phyloP scores from a whole-genome alignment of 2,329 filamentous ascomycete genomes.

The Nigrospora oryzae region DNA sequence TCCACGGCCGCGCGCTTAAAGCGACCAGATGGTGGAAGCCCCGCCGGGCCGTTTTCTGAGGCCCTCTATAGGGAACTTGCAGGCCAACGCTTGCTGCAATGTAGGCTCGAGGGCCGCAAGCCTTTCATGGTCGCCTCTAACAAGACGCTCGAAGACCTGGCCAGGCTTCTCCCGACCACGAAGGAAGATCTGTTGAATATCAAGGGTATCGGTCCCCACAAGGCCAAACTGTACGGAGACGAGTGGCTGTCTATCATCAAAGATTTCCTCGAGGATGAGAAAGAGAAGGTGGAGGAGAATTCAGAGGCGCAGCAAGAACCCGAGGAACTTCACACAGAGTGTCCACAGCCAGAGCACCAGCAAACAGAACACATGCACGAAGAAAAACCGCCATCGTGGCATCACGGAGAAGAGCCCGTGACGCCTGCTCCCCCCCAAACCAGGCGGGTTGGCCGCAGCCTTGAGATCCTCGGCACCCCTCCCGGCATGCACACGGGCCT shows the following conservation, averaged over 20 bases:
- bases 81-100: neutral
- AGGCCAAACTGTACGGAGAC: constrained; percentile 1
- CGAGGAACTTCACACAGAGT: neutral
- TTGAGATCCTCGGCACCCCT: neutral
- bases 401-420: neutral
- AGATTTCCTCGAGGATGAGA: neutral
- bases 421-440: neutral
- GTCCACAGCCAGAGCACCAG: neutral
- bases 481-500: neutral
- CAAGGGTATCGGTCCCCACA: constrained; percentile 1
- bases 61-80: neutral
- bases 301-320: neutral
- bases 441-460: neutral
- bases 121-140: constrained; percentile 1
- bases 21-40: neutral
- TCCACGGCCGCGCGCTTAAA: neutral
- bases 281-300: neutral
- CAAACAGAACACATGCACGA: too few species aligned
- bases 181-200: neutral
- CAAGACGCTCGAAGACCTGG: neutral
- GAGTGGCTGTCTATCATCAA: constrained; percentile 1
- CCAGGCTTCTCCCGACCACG: neutral
- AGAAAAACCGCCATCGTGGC: too few species aligned
- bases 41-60: too few species aligned
- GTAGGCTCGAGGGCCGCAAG: neutral